phyloP scores from a whole-genome alignment of 2,329 filamentous ascomycete genomes.

The Penicillium sp. region DNA sequence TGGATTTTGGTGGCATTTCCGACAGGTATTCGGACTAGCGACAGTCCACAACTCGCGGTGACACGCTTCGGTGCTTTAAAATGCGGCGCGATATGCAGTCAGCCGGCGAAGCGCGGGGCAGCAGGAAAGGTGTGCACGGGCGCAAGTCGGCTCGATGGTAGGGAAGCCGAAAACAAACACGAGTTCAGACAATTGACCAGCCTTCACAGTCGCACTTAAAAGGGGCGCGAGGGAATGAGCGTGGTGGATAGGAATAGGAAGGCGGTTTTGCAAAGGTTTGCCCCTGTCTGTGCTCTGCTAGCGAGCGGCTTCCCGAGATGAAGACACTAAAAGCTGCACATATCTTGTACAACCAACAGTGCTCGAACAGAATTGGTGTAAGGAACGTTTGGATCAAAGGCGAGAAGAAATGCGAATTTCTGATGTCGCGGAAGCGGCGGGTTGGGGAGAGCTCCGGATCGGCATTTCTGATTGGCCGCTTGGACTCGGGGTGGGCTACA shows the following conservation, averaged over 20 bases:
- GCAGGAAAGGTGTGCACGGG: background rate
- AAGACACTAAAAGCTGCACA: conserved; percentile 14
- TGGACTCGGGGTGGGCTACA: background rate
- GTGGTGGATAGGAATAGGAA: background rate
- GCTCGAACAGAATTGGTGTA: background rate
- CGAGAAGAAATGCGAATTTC: conserved; percentile 9
- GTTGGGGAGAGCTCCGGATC: conserved; percentile 26
- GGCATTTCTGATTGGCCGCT: conserved; percentile 26
- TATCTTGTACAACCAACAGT: conserved; percentile 9
- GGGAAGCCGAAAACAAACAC: conserved; percentile 23
- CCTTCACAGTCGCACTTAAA: conserved; percentile 2
- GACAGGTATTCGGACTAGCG: background rate
- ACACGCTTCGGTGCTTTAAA: background rate
- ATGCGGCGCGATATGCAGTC: background rate
- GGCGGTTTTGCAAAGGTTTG: conserved; percentile 5
- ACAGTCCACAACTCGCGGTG: background rate
- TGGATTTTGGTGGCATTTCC: background rate
- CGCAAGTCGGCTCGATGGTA: conserved; percentile 1
- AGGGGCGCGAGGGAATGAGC: conserved; percentile 5
- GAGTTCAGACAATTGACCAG: conserved; percentile 13
- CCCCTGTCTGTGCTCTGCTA: conserved; percentile 25
- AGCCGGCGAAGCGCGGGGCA: background rate
- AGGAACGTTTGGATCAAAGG: background rate
- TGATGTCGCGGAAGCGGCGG: conserved; percentile 32
- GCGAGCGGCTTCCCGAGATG: conserved; percentile 19